A percentile compares a stretch with the other conserved stretches of the same genome.
Conservation (phyloP, 306 rosid genomes). For the Hylodesmum podocarpum region DNA sequence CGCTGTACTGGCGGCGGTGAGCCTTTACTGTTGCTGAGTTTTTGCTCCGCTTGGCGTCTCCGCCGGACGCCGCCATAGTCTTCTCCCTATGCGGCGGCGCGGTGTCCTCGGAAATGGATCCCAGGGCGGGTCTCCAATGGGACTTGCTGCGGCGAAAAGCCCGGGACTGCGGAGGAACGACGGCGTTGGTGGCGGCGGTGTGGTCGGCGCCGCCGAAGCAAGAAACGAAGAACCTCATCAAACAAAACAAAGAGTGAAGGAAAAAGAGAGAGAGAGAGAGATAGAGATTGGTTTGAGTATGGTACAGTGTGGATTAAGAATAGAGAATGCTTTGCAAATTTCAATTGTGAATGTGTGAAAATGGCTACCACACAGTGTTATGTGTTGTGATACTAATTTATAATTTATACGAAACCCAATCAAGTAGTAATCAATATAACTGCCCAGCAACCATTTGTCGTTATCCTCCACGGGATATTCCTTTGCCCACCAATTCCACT, state of each 20-base stretch:
- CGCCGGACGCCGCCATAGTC: neutral
- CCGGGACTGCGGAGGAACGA: neutral
- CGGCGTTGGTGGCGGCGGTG: neutral
- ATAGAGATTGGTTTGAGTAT: no score
- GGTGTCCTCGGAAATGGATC: conserved; percentile 56
- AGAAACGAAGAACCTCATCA: conserved; percentile 52
- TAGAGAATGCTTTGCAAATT: neutral
- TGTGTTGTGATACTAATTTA: neutral
- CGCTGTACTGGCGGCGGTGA: conserved; percentile 29
- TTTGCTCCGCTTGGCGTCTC: conserved; percentile 15
- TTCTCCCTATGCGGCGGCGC: conserved; percentile 3
- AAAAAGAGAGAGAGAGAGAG: no score
- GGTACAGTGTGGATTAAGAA: neutral
- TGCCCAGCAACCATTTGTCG: neutral
- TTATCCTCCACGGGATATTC: neutral
- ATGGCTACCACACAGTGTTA: neutral
- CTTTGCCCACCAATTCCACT: neutral
- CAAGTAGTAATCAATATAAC: no score
- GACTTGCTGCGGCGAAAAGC: conserved; percentile 23
- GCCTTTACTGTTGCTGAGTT: neutral
- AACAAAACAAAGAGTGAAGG: neutral
- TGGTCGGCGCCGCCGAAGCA: conserved; percentile 38
- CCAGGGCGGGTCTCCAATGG: conserved; percentile 62
- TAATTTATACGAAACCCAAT: neutral
- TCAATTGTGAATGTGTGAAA: neutral